A percentile compares a stretch with the other conserved stretches of the same genome.
Conservation (phyloP, 768 basidiomycete genomes). For the Tricholoma flavovirens region DNA sequence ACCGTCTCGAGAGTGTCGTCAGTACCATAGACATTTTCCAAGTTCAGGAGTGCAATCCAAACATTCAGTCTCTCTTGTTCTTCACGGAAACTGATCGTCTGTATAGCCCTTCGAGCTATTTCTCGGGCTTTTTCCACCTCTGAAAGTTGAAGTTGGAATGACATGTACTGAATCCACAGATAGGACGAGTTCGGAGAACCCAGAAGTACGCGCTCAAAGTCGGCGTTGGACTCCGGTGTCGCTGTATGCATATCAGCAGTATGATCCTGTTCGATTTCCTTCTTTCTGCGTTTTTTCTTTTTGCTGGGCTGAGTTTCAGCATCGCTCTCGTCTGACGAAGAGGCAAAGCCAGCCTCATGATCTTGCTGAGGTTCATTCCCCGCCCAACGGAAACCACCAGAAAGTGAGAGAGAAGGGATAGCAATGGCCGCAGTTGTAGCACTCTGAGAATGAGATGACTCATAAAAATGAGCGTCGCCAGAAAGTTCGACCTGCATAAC, state of each 20-base stretch:
- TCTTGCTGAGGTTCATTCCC: constrained; percentile 29
- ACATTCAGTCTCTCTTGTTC: constrained; percentile 95
- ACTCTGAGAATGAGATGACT: constrained; percentile 8
- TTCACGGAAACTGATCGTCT: constrained; percentile 90
- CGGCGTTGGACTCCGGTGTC: constrained; percentile 83
- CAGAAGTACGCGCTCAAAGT: constrained; percentile 90
- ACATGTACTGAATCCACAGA: constrained; percentile 99
- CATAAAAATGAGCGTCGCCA: constrained; percentile 20
- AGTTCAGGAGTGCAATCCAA: constrained; percentile 93
- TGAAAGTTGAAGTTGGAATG: constrained; percentile 94
- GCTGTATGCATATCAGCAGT: constrained; percentile 87
- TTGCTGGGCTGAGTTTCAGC: constrained; percentile 43
- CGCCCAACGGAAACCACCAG: constrained; percentile 72
- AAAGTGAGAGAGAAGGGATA: constrained; percentile 41
- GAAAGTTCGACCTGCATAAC: constrained; percentile 44
- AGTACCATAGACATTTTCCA: constrained; percentile 91
- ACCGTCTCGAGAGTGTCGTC: constrained; percentile 70
- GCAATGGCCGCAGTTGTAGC: constrained; percentile 10
- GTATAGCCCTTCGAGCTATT: constrained; percentile 77
- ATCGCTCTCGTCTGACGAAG: constrained; percentile 42
- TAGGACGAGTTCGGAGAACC: constrained; percentile 96
- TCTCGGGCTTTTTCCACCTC: constrained; percentile 93
- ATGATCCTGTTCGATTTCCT: constrained; percentile 69
- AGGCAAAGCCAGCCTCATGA: constrained; percentile 35
- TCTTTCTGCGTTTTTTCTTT: constrained; percentile 62